A percentile compares a stretch with the other conserved stretches of the same genome.
These are phyloP conservation scores for Pistacia vera DNA, from an alignment of 345 rosid species.

Conservation along the genomic window DNA sequence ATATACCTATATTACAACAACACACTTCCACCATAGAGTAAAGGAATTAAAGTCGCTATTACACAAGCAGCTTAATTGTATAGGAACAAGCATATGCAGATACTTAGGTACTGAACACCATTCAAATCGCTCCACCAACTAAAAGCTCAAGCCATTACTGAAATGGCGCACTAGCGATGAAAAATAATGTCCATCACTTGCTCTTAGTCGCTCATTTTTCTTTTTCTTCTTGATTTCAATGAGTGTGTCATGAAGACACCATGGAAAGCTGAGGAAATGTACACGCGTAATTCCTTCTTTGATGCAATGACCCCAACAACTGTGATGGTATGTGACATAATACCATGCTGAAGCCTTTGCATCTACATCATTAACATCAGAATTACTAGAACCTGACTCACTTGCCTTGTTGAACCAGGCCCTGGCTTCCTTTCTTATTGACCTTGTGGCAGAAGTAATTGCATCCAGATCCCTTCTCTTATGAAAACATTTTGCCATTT, in stretches of 20 bases:
- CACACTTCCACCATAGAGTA: not conserved
- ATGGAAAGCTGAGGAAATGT: conserved; percentile 48
- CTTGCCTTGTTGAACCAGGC: conserved; percentile 40
- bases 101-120: not conserved
- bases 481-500: conserved; percentile 41
- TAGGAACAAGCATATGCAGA: too few relatives aligned
- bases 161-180: too few relatives aligned
- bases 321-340: conserved; percentile 46
- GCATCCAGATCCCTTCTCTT: conserved; percentile 44
- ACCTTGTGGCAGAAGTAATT: conserved; percentile 32
- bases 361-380: conserved; percentile 8
- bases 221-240: conserved; percentile 27
- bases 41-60: not conserved
- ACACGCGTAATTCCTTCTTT: conserved; percentile 34
- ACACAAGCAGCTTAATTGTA: not conserved
- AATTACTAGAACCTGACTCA: conserved; percentile 12
- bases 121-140: conserved; percentile 10
- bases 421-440: conserved; percentile 50
- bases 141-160: not conserved
- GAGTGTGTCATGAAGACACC: conserved; percentile 46
- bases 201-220: too few relatives aligned
- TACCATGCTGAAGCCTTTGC: conserved; percentile 62
- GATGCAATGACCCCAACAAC: conserved; percentile 37
- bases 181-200: not conserved
- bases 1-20: not conserved